Conservation (phyloP, 2,329 filamentous ascomycete genomes). For the Mycocentrospora acerina region DNA sequence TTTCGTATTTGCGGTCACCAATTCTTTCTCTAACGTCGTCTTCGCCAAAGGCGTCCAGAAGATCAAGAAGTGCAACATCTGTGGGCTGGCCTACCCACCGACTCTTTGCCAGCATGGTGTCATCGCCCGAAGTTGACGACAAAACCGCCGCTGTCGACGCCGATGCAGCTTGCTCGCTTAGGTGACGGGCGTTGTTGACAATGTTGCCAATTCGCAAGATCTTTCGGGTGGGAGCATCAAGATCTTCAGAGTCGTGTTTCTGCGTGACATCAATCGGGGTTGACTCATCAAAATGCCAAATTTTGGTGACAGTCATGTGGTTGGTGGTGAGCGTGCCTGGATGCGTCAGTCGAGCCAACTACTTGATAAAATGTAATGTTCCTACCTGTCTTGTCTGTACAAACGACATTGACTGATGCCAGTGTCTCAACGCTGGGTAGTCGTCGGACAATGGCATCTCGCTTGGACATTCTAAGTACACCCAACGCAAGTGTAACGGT, state of each 20-base stretch:
- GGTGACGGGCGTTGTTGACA: conserved; percentile 87
- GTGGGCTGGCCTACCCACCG: conserved; percentile 97
- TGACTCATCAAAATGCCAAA: conserved; percentile 85
- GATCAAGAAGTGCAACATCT: conserved; percentile 93
- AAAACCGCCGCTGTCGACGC: conserved; percentile 76
- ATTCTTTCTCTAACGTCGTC: conserved; percentile 87
- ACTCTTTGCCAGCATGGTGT: conserved; percentile 68
- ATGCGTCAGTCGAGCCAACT: conserved; percentile 1
- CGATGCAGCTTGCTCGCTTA: conserved; percentile 69
- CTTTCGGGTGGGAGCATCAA: conserved; percentile 73
- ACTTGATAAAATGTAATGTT: not conserved
- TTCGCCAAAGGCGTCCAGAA: conserved; percentile 87
- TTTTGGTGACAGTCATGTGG: conserved; percentile 95
- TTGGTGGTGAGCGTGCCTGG: conserved; percentile 89
- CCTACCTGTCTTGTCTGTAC: conserved; percentile 90
- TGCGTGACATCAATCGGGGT: conserved; percentile 59
- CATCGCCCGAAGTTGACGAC: conserved; percentile 74
- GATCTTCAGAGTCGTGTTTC: conserved; percentile 55
- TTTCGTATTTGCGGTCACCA: conserved; percentile 79
- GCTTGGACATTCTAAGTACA: conserved; percentile 92
- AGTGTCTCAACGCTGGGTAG: conserved; percentile 97
- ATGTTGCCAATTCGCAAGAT: conserved; percentile 93
- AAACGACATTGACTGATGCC: conserved; percentile 99
- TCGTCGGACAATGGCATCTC: conserved; percentile 91
- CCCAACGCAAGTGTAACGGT: conserved; percentile 94